Percentiles rank a stretch among this genome's conserved stretches.
Evolutionary conservation across 2,329 filamentous ascomycete genomes (phyloP).

Genomic region (Fusarium pseudograminearum): DNA sequence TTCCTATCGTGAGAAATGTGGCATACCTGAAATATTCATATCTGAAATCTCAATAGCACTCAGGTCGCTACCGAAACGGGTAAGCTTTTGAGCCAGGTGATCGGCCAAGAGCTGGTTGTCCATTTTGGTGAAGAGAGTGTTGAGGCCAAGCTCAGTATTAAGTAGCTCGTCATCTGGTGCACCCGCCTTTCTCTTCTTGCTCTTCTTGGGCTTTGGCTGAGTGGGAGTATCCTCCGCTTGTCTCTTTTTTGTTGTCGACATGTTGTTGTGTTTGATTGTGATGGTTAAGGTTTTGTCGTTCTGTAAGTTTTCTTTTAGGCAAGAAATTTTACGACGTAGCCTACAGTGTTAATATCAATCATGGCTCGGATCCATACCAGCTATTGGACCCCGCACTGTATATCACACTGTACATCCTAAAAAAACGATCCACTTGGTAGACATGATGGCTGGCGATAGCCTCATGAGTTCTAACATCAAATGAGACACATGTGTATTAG

Average conservation of each 20-base stretch:
- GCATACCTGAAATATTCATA: slow-evolving; percentile 79
- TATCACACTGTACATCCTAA: slow-evolving; percentile 13
- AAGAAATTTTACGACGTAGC: slow-evolving; percentile 42
- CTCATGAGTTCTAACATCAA: slow-evolving; percentile 24
- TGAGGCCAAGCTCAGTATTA: slow-evolving; percentile 79
- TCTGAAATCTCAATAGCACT: slow-evolving; percentile 88
- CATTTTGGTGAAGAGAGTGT: slow-evolving; percentile 84
- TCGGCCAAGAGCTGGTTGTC: slow-evolving; percentile 86
- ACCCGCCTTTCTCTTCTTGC: slow-evolving; percentile 68
- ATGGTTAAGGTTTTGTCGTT: neutral
- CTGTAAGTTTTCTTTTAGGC: slow-evolving; percentile 15
- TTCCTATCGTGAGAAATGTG: neutral
- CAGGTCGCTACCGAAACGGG: slow-evolving; percentile 81
- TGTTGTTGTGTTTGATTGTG: slow-evolving; percentile 37
- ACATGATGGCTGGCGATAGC: slow-evolving; percentile 13
- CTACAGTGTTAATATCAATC: slow-evolving; percentile 38
- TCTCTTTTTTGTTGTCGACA: slow-evolving; percentile 66
- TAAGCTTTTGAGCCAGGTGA: slow-evolving; percentile 83
- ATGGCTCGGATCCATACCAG: neutral
- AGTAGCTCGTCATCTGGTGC: slow-evolving; percentile 67
- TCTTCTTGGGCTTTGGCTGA: slow-evolving; percentile 57
- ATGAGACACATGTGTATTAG: too few species aligned
- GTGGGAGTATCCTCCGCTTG: slow-evolving; percentile 62
- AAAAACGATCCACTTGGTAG: slow-evolving; percentile 26
- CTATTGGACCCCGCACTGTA: slow-evolving; percentile 7